Evolutionary conservation across 306 rosid genomes (phyloP).

Genomic region (Oemleria cerasiformis): DNA sequence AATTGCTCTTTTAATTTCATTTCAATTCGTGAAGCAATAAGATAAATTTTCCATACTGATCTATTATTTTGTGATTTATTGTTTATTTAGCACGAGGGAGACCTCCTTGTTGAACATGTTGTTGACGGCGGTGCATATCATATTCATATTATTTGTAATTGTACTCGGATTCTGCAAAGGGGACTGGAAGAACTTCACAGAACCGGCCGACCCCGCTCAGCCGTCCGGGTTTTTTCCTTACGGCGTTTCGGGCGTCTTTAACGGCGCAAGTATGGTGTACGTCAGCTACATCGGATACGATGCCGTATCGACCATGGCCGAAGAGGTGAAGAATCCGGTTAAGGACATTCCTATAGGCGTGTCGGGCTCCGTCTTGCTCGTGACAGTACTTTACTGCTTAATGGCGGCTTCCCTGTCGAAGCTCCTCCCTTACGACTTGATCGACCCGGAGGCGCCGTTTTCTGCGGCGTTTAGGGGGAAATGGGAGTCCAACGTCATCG

Average conservation of each 20-base stretch:
- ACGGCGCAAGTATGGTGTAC: slow-evolving; percentile 77
- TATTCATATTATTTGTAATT: slow-evolving; percentile 70
- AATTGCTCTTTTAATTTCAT: not conserved
- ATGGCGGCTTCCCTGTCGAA: slow-evolving; percentile 95
- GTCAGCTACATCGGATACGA: slow-evolving; percentile 91
- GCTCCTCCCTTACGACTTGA: slow-evolving; percentile 86
- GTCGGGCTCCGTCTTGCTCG: slow-evolving; percentile 75
- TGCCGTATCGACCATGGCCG: slow-evolving; percentile 96
- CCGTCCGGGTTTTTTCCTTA: slow-evolving; percentile 65
- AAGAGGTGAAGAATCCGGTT: slow-evolving; percentile 71
- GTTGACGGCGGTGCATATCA: slow-evolving; percentile 68
- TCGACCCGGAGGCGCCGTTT: slow-evolving; percentile 69
- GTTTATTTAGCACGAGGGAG: slow-evolving; percentile 58
- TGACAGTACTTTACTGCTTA: slow-evolving; percentile 67
- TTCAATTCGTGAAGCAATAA: not conserved
- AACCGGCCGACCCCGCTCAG: slow-evolving; percentile 49
- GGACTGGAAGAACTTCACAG: slow-evolving; percentile 63
- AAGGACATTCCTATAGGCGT: slow-evolving; percentile 89
- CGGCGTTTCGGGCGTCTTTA: slow-evolving; percentile 70
- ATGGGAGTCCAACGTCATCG: slow-evolving; percentile 81
- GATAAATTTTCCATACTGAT: too few species aligned
- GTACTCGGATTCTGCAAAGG: slow-evolving; percentile 68
- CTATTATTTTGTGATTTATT: not conserved
- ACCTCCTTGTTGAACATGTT: slow-evolving; percentile 78
- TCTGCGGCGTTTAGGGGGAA: slow-evolving; percentile 63